These are phyloP conservation scores for Phytophthora multivora DNA, from an alignment of 352 stramenopile genomes.

Conservation along the genomic window DNA sequence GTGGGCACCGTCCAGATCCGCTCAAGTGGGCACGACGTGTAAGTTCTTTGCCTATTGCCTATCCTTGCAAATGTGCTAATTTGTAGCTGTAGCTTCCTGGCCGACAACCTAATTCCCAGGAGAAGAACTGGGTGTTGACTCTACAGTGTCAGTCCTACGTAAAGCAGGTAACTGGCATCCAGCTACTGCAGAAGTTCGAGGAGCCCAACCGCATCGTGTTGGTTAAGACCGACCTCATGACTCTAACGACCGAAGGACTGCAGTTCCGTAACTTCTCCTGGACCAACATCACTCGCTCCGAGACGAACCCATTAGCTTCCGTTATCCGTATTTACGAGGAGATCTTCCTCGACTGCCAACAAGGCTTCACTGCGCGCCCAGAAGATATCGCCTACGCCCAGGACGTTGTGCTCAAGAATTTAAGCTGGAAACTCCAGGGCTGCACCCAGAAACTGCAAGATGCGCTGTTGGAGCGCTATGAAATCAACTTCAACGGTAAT, in stretches of 20 bases:
- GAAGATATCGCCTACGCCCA: conserved; percentile 22
- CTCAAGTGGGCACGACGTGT: conserved; percentile 21
- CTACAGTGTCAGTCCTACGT: conserved; percentile 9
- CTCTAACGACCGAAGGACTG: conserved; percentile 18
- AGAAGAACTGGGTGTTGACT: conserved; percentile 26
- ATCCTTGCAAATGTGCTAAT: background rate
- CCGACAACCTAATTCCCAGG: conserved; percentile 9
- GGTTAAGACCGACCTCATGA: conserved; percentile 21
- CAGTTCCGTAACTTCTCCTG: conserved; percentile 25
- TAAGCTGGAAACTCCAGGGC: conserved; percentile 20
- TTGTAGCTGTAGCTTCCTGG: conserved; percentile 1
- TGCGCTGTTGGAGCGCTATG: background rate
- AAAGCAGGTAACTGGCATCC: conserved; percentile 18
- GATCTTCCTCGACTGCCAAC: conserved; percentile 20
- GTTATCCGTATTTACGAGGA: conserved; percentile 25
- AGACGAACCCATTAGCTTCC: conserved; percentile 15
- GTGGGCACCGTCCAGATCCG: conserved; percentile 13
- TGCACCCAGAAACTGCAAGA: conserved; percentile 13
- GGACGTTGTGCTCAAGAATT: conserved; percentile 9
- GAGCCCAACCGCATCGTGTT: conserved; percentile 34
- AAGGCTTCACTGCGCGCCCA: background rate
- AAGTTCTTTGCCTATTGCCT: background rate
- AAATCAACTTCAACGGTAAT: background rate
- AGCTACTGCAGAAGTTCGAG: conserved; percentile 25
- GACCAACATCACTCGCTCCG: conserved; percentile 24